phyloP scores from a whole-genome alignment of 169 alveolate genomes.

The Cryptosporidium sp. region DNA sequence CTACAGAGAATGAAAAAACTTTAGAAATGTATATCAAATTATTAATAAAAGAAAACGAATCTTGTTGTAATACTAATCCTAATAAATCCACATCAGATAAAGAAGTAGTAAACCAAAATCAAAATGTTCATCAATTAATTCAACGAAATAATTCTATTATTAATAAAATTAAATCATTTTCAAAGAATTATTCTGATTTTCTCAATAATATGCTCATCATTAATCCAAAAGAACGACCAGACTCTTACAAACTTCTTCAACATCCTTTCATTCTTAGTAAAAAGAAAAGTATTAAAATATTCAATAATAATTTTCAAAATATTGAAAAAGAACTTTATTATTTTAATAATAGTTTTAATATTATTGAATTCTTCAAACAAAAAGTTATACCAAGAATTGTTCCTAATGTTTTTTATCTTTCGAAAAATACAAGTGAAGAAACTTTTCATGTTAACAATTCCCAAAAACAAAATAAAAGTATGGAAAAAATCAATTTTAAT shows the following conservation, averaged over 20 bases:
- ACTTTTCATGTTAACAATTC: not conserved
- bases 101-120: not conserved
- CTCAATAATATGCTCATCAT: slow-evolving; percentile 21
- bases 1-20: not conserved
- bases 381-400: not conserved
- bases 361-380: not conserved
- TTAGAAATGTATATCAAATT: slow-evolving; percentile 13
- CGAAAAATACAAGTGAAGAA: not conserved
- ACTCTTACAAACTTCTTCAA: slow-evolving; percentile 2
- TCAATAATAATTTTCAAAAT: slow-evolving; percentile 33
- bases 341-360: slow-evolving; percentile 7
- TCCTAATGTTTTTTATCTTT: not conserved
- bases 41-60: slow-evolving; percentile 1
- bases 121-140: not conserved
- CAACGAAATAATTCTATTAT: slow-evolving; percentile 11
- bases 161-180: slow-evolving; percentile 37
- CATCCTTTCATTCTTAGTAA: slow-evolving; percentile 31
- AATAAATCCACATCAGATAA: not conserved
- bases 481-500: slow-evolving; percentile 9
- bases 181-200: slow-evolving; percentile 27
- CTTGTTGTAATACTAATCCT: not conserved
- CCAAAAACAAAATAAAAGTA: not conserved
- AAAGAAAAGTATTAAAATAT: not conserved
- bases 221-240: slow-evolving; percentile 26
- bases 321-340: slow-evolving; percentile 63